Conservation (phyloP, 2,329 filamentous ascomycete genomes). For the Cladophialophora exuberans region DNA sequence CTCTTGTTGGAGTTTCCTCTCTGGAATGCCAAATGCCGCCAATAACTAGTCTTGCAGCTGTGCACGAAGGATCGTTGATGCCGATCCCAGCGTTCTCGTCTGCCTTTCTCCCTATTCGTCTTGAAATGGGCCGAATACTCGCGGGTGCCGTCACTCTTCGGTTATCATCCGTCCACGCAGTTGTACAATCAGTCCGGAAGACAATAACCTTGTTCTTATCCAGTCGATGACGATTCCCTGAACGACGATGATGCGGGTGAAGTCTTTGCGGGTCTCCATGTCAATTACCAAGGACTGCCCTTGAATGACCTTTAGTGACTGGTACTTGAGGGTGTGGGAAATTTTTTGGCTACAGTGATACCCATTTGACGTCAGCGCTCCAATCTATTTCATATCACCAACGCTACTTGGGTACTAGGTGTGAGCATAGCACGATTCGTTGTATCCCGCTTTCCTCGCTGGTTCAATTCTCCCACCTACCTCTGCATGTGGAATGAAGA, state of each 20-base stretch:
- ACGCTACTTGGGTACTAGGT: constrained; percentile 4
- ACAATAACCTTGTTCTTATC: no score
- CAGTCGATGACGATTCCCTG: constrained; percentile 11
- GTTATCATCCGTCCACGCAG: background rate
- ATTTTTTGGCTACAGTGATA: constrained; percentile 10
- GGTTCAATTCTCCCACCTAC: background rate
- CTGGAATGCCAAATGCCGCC: constrained; percentile 12
- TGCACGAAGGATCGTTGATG: constrained; percentile 10
- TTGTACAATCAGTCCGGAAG: no score
- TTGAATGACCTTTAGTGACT: background rate
- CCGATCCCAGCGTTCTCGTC: constrained; percentile 14
- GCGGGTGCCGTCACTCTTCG: background rate
- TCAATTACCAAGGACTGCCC: background rate
- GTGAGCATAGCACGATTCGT: constrained; percentile 14
- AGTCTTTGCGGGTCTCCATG: no score
- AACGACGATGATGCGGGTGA: constrained; percentile 12
- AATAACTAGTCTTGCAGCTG: constrained; percentile 14
- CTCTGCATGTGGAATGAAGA: constrained; percentile 5
- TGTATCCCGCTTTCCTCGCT: constrained; percentile 4
- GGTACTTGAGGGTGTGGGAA: background rate
- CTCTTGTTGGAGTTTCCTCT: constrained; percentile 18
- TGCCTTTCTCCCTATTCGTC: background rate
- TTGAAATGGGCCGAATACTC: background rate
- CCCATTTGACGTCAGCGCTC: constrained; percentile 12
- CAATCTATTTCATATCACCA: background rate